Base-by-base conservation (phyloP, 2,329 filamentous ascomycete species). In the Biscogniauxia sp. region DNA sequence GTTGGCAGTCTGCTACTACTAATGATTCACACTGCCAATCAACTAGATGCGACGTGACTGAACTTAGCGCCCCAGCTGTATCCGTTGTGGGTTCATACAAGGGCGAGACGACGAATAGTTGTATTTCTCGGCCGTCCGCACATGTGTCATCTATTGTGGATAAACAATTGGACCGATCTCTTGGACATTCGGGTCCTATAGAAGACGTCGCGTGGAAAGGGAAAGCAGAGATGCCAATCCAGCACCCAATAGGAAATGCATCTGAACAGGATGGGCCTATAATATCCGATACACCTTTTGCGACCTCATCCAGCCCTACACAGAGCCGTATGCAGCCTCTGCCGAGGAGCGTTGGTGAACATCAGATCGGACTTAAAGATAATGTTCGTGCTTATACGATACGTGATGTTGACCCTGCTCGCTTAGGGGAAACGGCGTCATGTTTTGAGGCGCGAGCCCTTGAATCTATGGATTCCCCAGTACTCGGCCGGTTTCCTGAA, bases 331-430 rank as follows among this genome's bases (percentile, higher is more conserved):
- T 32, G 54, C 20, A 25, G 28, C 41, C 25, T 49, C 53, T 32
- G 32, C 56, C 58, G 52, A 65, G 32, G 57, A 67, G 61, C 37
- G 68, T 70, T 17, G 20, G 64, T 5, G 67, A 69, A 54, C 62
- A 66, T 41, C 64, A 69, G 25, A 61, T 66, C 37, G 68, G 64
- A 26, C 64, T 69, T 19, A 67, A 66, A 53, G 64, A 64, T 17
- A 68, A 64, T 51, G 65, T 68, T 13, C 63, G 59, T 28, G 67
- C 67, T 49, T 68, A 67, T 58, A 68, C 69, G 49, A 61, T 64
- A 51, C 64, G 66, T 45, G 65, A 69, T 49, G 54, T 72, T n/a
- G 64, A 69, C 32, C 62, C 60, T 45, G 61, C 67, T 28, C 58
- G 61, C 25, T 57, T 41, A 4, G 28, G 11, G 7, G 9, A 13